A percentile compares a stretch with the other conserved stretches of the same genome.
phyloP scores from a whole-genome alignment of 176 grass and related monocot genomes.

The Phragmites australis region DNA sequence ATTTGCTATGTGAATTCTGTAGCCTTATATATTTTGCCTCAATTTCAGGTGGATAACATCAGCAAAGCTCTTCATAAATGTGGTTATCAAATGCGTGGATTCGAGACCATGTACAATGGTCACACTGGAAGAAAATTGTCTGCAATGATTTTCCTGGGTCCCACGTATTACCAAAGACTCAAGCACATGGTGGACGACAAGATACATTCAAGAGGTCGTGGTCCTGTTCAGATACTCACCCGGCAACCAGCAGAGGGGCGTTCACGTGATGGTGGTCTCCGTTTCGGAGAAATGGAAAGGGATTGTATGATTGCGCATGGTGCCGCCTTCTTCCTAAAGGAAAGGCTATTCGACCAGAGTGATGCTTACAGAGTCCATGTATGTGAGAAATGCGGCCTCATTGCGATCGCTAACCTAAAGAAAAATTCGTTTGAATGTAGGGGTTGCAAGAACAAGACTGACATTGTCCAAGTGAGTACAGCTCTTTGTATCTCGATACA shows the following conservation, averaged over 20 bases:
- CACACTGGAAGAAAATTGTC: constrained; percentile 83
- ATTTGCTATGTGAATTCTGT: constrained; percentile 1
- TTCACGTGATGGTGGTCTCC: constrained; percentile 88
- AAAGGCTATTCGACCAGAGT: constrained; percentile 95
- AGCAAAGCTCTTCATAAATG: constrained; percentile 92
- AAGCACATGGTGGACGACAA: constrained; percentile 99
- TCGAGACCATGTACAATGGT: constrained; percentile 98
- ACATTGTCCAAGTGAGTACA: constrained; percentile 86
- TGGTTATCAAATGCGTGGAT: constrained; percentile 98
- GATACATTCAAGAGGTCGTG: constrained; percentile 92
- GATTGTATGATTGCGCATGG: constrained; percentile 99
- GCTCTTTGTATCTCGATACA: not conserved
- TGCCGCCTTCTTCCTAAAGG: constrained; percentile 93
- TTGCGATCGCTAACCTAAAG: constrained; percentile 98
- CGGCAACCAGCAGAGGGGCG: constrained; percentile 91
- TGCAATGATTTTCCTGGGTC: constrained; percentile 94
- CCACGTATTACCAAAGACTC: constrained; percentile 94
- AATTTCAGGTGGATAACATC: constrained; percentile 84
- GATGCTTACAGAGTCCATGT: constrained; percentile 98
- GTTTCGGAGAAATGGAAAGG: constrained; percentile 98
- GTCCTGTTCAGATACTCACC: constrained; percentile 95
- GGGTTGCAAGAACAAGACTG: constrained; percentile 98
- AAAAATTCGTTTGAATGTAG: constrained; percentile 94
- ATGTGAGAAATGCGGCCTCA: constrained; percentile 92
- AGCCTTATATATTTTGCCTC: not conserved